These are phyloP conservation scores for Phoma herbarum DNA, from an alignment of 2,329 filamentous ascomycete genomes.

Conservation along the genomic window DNA sequence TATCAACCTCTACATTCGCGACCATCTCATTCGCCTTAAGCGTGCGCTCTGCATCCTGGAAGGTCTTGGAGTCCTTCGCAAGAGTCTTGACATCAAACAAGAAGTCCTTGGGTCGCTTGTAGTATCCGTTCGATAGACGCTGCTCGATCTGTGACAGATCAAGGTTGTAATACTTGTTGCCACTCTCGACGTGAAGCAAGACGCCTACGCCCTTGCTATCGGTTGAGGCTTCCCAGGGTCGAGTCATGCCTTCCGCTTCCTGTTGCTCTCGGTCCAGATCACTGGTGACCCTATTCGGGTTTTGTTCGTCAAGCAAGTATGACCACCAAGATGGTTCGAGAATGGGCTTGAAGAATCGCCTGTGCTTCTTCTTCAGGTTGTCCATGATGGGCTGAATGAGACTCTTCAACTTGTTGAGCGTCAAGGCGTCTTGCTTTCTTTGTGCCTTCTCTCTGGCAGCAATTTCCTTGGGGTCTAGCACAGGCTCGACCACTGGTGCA, in stretches of 20 bases:
- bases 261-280: constrained; percentile 65
- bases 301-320: constrained; percentile 84
- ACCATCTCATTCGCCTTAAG: constrained; percentile 91
- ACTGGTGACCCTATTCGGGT: constrained; percentile 71
- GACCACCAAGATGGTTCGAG: constrained; percentile 77
- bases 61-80: constrained; percentile 81
- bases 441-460: constrained; percentile 83
- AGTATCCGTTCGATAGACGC: constrained; percentile 95
- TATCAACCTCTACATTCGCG: constrained; percentile 93
- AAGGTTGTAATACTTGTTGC: constrained; percentile 94
- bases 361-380: constrained; percentile 89
- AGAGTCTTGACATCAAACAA: constrained; percentile 85
- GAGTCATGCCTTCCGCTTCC: constrained; percentile 63
- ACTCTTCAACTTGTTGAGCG: constrained; percentile 87
- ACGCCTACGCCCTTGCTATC: constrained; percentile 83
- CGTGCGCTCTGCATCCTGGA: constrained; percentile 82
- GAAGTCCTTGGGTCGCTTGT: constrained; percentile 90
- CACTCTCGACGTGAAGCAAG: constrained; percentile 75
- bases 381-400: constrained; percentile 96
- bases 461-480: constrained; percentile 65
- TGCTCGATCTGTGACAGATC: constrained; percentile 94
- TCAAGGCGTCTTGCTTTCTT: constrained; percentile 82
- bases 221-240: constrained; percentile 80
- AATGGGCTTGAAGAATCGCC: constrained; percentile 80
- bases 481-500: constrained; percentile 63